Evolutionary conservation across 495 filamentous ascomycete genomes (phyloP), one percentile per base, ranked within the genome.

Genomic region (Xylaria acuta): DNA sequence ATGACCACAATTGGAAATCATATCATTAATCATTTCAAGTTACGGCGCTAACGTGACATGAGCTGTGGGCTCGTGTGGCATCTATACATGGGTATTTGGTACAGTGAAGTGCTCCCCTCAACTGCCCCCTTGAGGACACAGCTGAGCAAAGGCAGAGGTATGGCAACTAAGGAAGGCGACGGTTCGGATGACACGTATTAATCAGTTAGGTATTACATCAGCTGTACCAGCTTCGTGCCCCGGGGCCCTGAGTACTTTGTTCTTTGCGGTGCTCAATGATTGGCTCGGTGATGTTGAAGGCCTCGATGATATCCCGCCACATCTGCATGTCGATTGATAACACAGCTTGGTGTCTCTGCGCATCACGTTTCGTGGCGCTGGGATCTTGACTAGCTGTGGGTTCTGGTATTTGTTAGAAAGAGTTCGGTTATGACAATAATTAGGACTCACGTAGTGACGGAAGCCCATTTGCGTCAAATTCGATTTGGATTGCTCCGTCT

Each of bases 251-350:
- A 34, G 83, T 76, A 20, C 83, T 84, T 58, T 91, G 85, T 69
- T 91, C 87, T 66, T 88, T 80, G n/a, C 96, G 88, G 75, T 95
- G 91, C n/a, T 91, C 90, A 40, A 99, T 98, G 76, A 98, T 90
- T 16, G 90, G 85, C 65, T 94, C 83, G 12, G 86, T 86, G 75
- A 98, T 94, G 36, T 90, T 82, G 74, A 94, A 97, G 0, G 84
- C 86, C 4, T 91, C 81, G 43, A 95, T 90, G 38, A 97, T 81
- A 6, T 93, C 87, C 68, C 88, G 79, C 96, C 96, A 99, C 0
- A 87, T 92, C 1, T 87, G 87, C 84, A 92, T 94, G 75, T 97
- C 93, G 49, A 99, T 85, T 45, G 90, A 90, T 80, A 97, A 90
- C 38, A 98, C 90, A 27, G 93, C 91, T 79, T 98, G 95, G 71